Conservation (phyloP, 345 rosid species). For the Citrus reticulata region DNA sequence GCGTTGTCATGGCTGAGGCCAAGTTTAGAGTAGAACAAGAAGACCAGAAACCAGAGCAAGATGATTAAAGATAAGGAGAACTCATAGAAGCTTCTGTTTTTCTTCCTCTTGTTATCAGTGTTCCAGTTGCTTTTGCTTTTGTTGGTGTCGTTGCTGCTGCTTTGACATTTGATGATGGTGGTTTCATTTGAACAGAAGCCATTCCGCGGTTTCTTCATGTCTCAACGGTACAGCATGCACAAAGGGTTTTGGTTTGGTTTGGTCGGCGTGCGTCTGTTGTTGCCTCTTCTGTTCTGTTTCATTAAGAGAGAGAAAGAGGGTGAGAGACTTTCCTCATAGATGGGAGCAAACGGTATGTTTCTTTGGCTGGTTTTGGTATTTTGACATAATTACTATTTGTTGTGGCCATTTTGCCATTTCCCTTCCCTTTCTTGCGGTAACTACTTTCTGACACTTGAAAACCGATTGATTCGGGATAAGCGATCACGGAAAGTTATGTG, state of each 20-base stretch:
- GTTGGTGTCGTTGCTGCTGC: neutral
- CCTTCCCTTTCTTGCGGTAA: slow-evolving; percentile 14
- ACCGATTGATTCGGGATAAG: slow-evolving; percentile 9
- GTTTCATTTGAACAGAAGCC: slow-evolving; percentile 15
- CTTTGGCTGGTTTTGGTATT: neutral
- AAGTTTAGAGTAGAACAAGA: slow-evolving; percentile 53
- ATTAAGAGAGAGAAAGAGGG: neutral
- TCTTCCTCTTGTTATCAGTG: neutral
- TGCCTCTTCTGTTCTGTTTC: neutral
- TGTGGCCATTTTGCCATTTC: neutral
- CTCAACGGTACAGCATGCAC: slow-evolving; percentile 7
- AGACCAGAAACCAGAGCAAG: slow-evolving; percentile 63
- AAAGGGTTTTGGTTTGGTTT: neutral
- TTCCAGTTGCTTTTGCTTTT: neutral
- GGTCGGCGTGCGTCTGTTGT: neutral
- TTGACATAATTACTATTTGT: neutral
- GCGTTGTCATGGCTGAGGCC: slow-evolving; percentile 60
- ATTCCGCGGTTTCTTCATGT: slow-evolving; percentile 39
- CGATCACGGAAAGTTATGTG: neutral
- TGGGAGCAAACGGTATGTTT: neutral
- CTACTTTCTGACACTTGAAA: slow-evolving; percentile 9
- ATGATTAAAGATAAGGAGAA: slow-evolving; percentile 54
- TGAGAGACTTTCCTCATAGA: neutral
- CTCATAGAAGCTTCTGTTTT: slow-evolving; percentile 30
- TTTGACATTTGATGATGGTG: slow-evolving; percentile 22